Percentiles rank a stretch among this genome's conserved stretches.
Conservation (phyloP, 139 green algal species). For the Pleodorina starrii region DNA sequence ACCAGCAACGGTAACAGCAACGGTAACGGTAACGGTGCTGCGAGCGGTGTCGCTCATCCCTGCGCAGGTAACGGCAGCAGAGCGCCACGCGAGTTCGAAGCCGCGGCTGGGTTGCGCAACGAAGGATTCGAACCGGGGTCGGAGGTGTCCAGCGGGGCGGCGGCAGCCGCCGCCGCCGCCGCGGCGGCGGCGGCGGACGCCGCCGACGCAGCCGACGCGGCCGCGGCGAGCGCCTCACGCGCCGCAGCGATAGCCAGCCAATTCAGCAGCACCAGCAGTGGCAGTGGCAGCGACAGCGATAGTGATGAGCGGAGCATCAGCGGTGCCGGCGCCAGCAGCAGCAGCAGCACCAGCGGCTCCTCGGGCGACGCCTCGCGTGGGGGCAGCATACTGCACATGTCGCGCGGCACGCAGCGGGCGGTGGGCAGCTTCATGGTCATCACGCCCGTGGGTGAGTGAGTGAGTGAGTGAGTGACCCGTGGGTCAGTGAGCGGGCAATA, state of each 20-base stretch:
- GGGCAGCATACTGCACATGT: conserved; percentile 59
- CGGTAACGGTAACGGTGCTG: background rate
- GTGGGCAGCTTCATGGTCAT: conserved; percentile 79
- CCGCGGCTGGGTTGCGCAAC: too few species aligned
- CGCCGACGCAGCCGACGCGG: too few species aligned
- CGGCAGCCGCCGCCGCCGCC: too few species aligned
- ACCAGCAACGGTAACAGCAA: background rate
- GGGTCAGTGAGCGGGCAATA: background rate
- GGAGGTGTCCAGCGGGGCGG: too few species aligned
- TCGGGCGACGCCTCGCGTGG: background rate
- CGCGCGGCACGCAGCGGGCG: conserved; percentile 70
- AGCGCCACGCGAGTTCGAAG: too few species aligned
- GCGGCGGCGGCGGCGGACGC: too few species aligned
- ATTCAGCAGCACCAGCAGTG: background rate
- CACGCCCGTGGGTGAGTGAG: conserved; percentile 67
- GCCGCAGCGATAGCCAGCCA: too few species aligned
- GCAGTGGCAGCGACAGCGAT: background rate
- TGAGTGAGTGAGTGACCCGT: background rate
- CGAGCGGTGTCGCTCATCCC: background rate
- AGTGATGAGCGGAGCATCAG: too few species aligned
- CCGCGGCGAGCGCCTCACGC: too few species aligned
- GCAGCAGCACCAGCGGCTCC: background rate
- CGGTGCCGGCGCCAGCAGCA: background rate
- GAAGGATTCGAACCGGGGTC: too few species aligned
- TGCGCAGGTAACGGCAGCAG: background rate